Evolutionary conservation across 78 protist genomes (phyloP), one percentile per base, ranked within the genome.

Genomic region (Blattamonas nauphoetae): DNA sequence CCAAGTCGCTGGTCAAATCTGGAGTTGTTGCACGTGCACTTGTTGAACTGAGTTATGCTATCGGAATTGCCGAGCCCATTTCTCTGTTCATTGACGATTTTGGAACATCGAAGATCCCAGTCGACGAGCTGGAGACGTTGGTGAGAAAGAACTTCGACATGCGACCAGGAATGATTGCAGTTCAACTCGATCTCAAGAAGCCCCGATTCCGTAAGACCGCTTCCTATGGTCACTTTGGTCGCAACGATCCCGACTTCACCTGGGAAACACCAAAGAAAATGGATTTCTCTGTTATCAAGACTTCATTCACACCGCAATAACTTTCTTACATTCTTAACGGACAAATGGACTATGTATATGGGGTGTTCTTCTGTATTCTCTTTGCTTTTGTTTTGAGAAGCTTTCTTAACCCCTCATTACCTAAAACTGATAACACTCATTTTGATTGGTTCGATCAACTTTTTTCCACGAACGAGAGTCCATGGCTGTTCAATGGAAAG

Each of bases 11-110:
- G 42, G 99, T 98, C 35, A 94, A 93, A 35, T 96, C 97, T 45
- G 96, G 95, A 46, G 93, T 98, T 1, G 91, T 92, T 86, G 45
- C 86, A 77, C 92, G 99, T 78, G 81, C 90, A 89, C 87, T 97
- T 44, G 98, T 98, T 63, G 99, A 98, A 94, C 86, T 98, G 29
- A 93, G 99, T 38, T 98, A 98, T 93, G 98, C 98, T 87, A 98
- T 98, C 89, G 99, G 99, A 89, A 95, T 98, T 43, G 97, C 99
- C 77, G 85, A 92, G 87, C 99, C 99, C 83, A 91, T 97, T 55
- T 95, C 98, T 41, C 79, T 98, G 87, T 89, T 80, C 89, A 98
- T 98, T 33, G 98, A 98, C 87, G 89, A 96, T 85, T 98, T 96
- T 93, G 99, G 99, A 82, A 95, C 99, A 2, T 96, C 96, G 81